These are phyloP conservation scores for Asterophora lycoperdoides DNA, from an alignment of 768 basidiomycete genomes.

Conservation along the genomic window DNA sequence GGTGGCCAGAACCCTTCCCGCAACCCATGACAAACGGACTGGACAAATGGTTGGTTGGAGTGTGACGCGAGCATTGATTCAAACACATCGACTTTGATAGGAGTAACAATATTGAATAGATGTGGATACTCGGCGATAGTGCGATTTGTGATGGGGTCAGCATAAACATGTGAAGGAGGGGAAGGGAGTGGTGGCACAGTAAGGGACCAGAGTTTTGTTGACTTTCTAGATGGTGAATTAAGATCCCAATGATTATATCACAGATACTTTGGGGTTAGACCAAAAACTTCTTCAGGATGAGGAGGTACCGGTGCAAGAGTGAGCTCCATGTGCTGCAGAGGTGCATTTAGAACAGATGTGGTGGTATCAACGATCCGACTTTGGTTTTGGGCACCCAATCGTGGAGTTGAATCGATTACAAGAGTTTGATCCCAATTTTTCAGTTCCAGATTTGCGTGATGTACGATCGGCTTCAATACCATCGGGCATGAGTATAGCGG, in stretches of 20 bases:
- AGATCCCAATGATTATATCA: conserved; percentile 17
- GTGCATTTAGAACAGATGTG: conserved; percentile 1
- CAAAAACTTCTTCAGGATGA: conserved; percentile 15
- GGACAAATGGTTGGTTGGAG: conserved; percentile 27
- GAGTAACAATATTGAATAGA: conserved; percentile 33
- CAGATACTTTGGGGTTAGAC: conserved; percentile 9
- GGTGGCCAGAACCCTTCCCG: conserved; percentile 38
- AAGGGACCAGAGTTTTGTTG: too few relatives aligned
- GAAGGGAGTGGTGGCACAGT: conserved; percentile 12
- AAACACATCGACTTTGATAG: conserved; percentile 19
- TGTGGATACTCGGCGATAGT: conserved; percentile 23
- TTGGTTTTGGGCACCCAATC: neutral
- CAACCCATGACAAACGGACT: conserved; percentile 10
- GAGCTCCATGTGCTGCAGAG: neutral
- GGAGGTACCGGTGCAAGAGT: conserved; percentile 15
- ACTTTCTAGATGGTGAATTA: too few relatives aligned
- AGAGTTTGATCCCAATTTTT: neutral
- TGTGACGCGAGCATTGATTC: conserved; percentile 22
- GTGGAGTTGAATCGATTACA: neutral
- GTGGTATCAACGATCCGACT: neutral
- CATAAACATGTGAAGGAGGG: conserved; percentile 11
- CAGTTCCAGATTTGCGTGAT: neutral
- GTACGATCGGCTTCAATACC: conserved; percentile 1
- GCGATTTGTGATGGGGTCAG: conserved; percentile 9
- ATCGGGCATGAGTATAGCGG: conserved; percentile 10